Evolutionary conservation across 2,329 filamentous ascomycete genomes (phyloP).

Genomic region (Fusarium denticulatum): DNA sequence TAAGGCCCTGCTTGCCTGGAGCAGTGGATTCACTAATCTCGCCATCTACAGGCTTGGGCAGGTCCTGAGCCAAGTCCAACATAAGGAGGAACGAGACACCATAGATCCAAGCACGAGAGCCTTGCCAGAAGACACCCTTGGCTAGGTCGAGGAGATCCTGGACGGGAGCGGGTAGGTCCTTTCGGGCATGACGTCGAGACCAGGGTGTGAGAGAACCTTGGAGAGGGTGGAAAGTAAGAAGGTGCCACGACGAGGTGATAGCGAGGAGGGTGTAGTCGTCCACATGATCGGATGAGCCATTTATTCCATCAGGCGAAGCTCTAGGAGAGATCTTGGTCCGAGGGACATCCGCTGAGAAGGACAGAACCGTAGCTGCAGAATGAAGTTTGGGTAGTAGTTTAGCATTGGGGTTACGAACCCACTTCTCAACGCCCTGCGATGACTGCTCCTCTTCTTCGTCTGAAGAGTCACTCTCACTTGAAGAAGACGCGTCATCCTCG

Average conservation of each 20-base stretch:
- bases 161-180: constrained; percentile 78
- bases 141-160: constrained; percentile 79
- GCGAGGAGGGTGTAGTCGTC: constrained; percentile 64
- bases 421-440: constrained; percentile 61
- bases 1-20: constrained; percentile 51
- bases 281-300: constrained; percentile 41
- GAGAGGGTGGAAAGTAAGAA: constrained; percentile 84
- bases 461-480: constrained; percentile 54
- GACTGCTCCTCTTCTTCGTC: constrained; percentile 58
- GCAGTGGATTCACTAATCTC: constrained; percentile 43
- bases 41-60: constrained; percentile 53
- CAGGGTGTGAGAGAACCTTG: constrained; percentile 82
- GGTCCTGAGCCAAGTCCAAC: constrained; percentile 83
- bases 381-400: constrained; percentile 75
- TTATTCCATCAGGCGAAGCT: constrained; percentile 36
- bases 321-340: constrained; percentile 38
- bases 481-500: constrained; percentile 48
- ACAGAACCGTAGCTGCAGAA: constrained; percentile 71
- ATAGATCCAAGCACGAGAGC: constrained; percentile 84
- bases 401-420: constrained; percentile 78
- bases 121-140: constrained; percentile 87
- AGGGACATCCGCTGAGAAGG: constrained; percentile 68
- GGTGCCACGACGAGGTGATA: constrained; percentile 66
- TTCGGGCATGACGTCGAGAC: constrained; percentile 84
- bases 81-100: constrained; percentile 89